These are phyloP conservation scores for Colletotrichum tofieldiae DNA, from an alignment of 2,329 filamentous ascomycete genomes.

Conservation along the genomic window DNA sequence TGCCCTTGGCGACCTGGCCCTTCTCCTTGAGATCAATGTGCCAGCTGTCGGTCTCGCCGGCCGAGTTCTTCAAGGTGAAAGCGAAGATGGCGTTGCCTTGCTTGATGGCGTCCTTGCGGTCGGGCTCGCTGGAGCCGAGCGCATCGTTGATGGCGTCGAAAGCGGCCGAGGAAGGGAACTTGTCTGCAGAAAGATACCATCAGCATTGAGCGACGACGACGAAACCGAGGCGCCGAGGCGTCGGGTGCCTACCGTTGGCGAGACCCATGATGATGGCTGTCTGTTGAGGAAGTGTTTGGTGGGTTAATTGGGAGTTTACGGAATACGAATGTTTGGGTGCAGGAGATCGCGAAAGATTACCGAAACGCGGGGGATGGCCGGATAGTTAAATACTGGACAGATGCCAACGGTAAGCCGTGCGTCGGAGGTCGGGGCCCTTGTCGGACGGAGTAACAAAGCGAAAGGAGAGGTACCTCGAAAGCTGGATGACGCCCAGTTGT, in stretches of 20 bases:
- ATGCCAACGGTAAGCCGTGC: slow-evolving; percentile 31
- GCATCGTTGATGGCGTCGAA: slow-evolving; percentile 89
- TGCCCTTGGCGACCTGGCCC: slow-evolving; percentile 85
- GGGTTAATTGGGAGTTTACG: background rate
- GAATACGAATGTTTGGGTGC: background rate
- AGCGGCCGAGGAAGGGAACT: slow-evolving; percentile 90
- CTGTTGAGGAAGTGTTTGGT: slow-evolving; percentile 1
- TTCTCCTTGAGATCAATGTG: slow-evolving; percentile 95
- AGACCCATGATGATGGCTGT: slow-evolving; percentile 76
- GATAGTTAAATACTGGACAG: slow-evolving; percentile 39
- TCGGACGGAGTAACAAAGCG: slow-evolving; percentile 33
- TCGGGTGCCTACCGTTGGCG: slow-evolving; percentile 73
- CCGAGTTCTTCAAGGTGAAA: slow-evolving; percentile 92
- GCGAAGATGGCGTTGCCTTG: slow-evolving; percentile 89
- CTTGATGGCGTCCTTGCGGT: slow-evolving; percentile 91
- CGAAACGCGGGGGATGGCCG: slow-evolving; percentile 25
- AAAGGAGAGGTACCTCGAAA: background rate
- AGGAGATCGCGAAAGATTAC: slow-evolving; percentile 21
- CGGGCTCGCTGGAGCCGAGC: slow-evolving; percentile 78
- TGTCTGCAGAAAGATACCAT: slow-evolving; percentile 64
- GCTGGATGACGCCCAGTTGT: slow-evolving; percentile 41
- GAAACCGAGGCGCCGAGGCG: background rate
- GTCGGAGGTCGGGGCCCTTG: slow-evolving; percentile 31
- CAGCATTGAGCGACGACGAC: slow-evolving; percentile 9
- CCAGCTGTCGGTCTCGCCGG: slow-evolving; percentile 88